Percentiles rank a stretch among this genome's conserved stretches.
phyloP scores from a whole-genome alignment of 768 basidiomycete genomes.

The Mycena epipterygia region DNA sequence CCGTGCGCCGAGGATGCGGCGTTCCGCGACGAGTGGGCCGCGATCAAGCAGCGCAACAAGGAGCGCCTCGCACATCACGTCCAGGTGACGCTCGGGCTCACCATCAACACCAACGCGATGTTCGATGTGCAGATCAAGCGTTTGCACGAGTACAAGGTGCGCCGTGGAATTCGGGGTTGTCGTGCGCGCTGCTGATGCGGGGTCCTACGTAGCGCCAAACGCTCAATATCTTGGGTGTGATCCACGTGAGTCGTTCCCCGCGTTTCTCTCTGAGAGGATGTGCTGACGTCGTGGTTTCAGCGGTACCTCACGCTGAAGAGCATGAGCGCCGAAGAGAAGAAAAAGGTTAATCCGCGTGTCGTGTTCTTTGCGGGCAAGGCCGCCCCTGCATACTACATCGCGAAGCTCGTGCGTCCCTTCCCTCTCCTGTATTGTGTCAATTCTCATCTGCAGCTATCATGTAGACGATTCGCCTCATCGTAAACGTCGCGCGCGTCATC shows the following conservation, averaged over 20 bases:
- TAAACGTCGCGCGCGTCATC: constrained; percentile 87
- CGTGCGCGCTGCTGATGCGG: background rate
- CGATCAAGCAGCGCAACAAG: constrained; percentile 93
- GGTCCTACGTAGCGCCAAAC: constrained; percentile 80
- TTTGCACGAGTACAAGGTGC: constrained; percentile 92
- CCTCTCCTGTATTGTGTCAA: background rate
- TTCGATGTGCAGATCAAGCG: constrained; percentile 97
- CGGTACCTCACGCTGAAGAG: constrained; percentile 87
- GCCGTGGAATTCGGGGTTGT: background rate
- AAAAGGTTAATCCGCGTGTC: constrained; percentile 86
- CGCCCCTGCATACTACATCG: constrained; percentile 94
- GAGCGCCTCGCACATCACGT: constrained; percentile 86
- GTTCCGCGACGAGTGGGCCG: constrained; percentile 87
- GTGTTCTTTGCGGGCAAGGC: constrained; percentile 99
- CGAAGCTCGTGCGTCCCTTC: constrained; percentile 75
- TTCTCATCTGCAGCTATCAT: background rate
- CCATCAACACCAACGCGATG: constrained; percentile 81
- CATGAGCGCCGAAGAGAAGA: constrained; percentile 82
- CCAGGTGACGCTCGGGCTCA: constrained; percentile 76
- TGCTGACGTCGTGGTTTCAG: constrained; percentile 50
- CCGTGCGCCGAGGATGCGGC: constrained; percentile 76
- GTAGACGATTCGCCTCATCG: constrained; percentile 92
- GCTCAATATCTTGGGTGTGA: constrained; percentile 91
- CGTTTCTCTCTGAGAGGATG: background rate
- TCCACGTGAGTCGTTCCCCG: constrained; percentile 69